phyloP scores from a whole-genome alignment of 208 protist species.

The Hexamita inflata region DNA sequence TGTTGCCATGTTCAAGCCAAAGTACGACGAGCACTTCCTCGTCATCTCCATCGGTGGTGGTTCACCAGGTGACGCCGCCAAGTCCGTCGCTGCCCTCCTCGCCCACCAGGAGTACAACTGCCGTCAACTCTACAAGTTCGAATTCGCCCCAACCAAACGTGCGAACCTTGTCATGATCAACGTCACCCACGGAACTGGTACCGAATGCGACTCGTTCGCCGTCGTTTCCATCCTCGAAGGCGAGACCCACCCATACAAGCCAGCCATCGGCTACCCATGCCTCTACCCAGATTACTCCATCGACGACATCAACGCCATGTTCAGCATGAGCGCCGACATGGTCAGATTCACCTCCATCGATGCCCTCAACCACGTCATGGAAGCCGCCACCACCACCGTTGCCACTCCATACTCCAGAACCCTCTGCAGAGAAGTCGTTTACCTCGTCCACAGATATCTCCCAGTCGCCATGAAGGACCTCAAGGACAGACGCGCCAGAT shows the following conservation, averaged over 20 bases:
- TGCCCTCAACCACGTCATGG: constrained; percentile 38
- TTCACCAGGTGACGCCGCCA: constrained; percentile 31
- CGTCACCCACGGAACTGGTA: constrained; percentile 38
- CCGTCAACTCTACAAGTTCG: constrained; percentile 6
- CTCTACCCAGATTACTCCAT: constrained; percentile 37
- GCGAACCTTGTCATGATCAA: constrained; percentile 34
- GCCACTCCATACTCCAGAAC: constrained; percentile 27
- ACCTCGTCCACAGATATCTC: constrained; percentile 29
- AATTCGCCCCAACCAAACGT: constrained; percentile 24
- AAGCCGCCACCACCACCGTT: constrained; percentile 33
- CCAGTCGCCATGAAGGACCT: constrained; percentile 32
- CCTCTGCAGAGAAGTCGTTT: constrained; percentile 9
- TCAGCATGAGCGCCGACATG: neutral
- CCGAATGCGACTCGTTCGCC: constrained; percentile 36
- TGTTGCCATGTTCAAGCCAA: constrained; percentile 2
- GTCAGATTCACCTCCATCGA: constrained; percentile 32
- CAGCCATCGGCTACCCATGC: neutral
- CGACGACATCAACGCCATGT: constrained; percentile 24
- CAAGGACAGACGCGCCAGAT: constrained; percentile 28
- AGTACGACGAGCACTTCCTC: constrained; percentile 22
- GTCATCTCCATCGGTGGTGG: constrained; percentile 33
- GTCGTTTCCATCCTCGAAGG: constrained; percentile 31
- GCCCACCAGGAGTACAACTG: constrained; percentile 6
- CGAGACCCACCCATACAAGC: constrained; percentile 28
- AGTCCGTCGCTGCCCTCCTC: constrained; percentile 32